Percentiles rank a stretch among this genome's conserved stretches.
Conservation (phyloP, 306 rosid genomes). For the Cucurbita moschata region DNA sequence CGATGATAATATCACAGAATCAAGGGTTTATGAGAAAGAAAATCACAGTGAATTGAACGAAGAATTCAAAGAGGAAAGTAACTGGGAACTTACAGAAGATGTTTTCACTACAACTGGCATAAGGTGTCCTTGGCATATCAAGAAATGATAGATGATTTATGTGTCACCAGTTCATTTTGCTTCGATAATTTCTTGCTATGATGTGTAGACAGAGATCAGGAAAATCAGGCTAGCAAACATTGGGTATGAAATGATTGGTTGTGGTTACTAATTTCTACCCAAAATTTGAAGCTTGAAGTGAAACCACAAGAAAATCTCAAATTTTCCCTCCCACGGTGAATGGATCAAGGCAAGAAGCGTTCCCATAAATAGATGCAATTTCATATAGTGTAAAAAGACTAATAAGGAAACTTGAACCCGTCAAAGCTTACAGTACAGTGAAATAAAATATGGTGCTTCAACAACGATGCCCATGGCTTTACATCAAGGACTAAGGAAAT, state of each 20-base stretch:
- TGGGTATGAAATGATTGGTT: not conserved
- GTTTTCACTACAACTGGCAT: not conserved
- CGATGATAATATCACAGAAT: not conserved
- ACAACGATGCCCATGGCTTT: no score
- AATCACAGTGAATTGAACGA: not conserved
- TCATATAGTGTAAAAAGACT: not conserved
- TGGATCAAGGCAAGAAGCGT: not conserved
- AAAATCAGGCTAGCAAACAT: not conserved
- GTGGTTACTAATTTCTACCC: not conserved
- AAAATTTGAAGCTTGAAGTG: not conserved
- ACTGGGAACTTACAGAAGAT: not conserved
- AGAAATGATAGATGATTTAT: not conserved
- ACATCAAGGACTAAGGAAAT: no score
- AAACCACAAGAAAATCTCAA: not conserved
- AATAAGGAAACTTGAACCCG: not conserved
- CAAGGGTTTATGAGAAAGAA: not conserved
- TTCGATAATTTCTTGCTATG: not conserved
- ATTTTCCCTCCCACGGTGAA: not conserved
- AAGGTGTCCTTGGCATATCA: not conserved
- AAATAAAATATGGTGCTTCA: not conserved
- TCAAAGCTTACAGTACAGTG: not conserved
- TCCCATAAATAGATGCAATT: not conserved
- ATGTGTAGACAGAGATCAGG: not conserved
- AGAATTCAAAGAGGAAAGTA: not conserved
- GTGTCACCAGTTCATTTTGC: not conserved